Conservation (phyloP, 2,329 filamentous ascomycete species). For the Hypoxylon sp. region DNA sequence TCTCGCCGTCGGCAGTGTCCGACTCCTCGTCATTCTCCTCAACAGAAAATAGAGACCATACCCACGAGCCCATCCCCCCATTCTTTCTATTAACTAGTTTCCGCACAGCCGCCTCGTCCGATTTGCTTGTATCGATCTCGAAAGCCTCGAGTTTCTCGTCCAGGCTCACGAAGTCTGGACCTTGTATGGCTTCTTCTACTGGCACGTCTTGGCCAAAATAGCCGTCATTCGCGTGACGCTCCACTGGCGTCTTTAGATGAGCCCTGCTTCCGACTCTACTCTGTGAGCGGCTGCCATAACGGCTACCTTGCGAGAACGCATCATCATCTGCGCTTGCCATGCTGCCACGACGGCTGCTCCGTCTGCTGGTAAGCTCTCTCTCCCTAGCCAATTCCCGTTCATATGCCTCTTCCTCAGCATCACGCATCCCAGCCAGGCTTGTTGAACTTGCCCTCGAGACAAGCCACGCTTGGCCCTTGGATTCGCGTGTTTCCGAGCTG, state of each 20-base stretch:
- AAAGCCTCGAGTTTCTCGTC: conserved; percentile 72
- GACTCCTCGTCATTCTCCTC: conserved; percentile 71
- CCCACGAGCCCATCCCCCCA: conserved; percentile 69
- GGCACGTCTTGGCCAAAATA: conserved; percentile 58
- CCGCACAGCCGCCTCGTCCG: conserved; percentile 72
- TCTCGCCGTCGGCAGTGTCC: conserved; percentile 57
- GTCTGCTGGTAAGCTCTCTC: conserved; percentile 64
- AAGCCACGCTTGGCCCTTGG: conserved; percentile 79
- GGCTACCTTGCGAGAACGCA: conserved; percentile 61
- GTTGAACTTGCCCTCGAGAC: conserved; percentile 76
- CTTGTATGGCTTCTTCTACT: conserved; percentile 56
- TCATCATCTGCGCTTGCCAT: conserved; percentile 57
- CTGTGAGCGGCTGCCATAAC: conserved; percentile 63
- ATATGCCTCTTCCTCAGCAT: conserved; percentile 68
- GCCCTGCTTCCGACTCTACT: conserved; percentile 63
- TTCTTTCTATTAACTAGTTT: conserved; percentile 69
- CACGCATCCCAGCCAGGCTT: conserved; percentile 67
- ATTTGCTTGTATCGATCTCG: conserved; percentile 65
- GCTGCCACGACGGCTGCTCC: conserved; percentile 65
- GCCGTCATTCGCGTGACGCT: conserved; percentile 59
- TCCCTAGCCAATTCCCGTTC: conserved; percentile 68
- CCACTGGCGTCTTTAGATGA: conserved; percentile 63
- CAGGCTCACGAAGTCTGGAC: conserved; percentile 75
- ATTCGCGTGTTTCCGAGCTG: conserved; percentile 74
- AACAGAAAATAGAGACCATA: conserved; percentile 75